Evolutionary conservation across 306 rosid species (phyloP), one percentile per base, ranked within the genome.

Genomic region (Psophocarpus tetragonolobus): DNA sequence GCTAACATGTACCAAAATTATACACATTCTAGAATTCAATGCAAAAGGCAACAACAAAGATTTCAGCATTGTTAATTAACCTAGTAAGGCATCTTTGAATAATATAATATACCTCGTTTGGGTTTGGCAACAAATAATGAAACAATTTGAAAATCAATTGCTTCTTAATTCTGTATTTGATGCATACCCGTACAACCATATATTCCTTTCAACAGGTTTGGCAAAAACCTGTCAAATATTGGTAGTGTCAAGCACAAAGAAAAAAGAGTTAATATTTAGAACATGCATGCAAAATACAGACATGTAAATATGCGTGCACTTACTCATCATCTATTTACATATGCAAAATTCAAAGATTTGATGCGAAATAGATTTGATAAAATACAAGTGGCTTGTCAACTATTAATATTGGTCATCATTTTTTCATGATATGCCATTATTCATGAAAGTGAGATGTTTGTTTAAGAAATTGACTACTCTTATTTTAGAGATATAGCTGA

Each of bases 91-190:
- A 69, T 61, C 18, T 26, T 27, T 56, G 77, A 77, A 68, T 24
- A n/a, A n/a, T n/a, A n/a, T n/a, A n/a, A 12, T 33, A 15, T 80
- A 86, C 88, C 92, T 88, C 86, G 30, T 82, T 82, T 18, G 92
- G 92, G 74, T 88, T 87, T 53, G 84, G 74, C 83, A 89, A 84
- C 89, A 87, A 89, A 84, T 87, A 87, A 82, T 15, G 87, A 73
- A 67, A 89, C 87, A 68, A 89, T 87, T 33, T 85, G 87, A 26
- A 82, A 6, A 58, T 86, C 90, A 81, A 89, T 14, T 14, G 90
- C 90, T 57, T 87, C 92, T 69, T 87, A 90, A 66, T 84, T 84
- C 76, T 87, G 90, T 48, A 68, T 90, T 87, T 38, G 87, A 87
- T 71, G 91, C 90, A 89, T 87, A 15, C 83, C n/a, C n/a, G 86